phyloP scores from a whole-genome alignment of 163 green algal species.

The Picocystis sp. region DNA sequence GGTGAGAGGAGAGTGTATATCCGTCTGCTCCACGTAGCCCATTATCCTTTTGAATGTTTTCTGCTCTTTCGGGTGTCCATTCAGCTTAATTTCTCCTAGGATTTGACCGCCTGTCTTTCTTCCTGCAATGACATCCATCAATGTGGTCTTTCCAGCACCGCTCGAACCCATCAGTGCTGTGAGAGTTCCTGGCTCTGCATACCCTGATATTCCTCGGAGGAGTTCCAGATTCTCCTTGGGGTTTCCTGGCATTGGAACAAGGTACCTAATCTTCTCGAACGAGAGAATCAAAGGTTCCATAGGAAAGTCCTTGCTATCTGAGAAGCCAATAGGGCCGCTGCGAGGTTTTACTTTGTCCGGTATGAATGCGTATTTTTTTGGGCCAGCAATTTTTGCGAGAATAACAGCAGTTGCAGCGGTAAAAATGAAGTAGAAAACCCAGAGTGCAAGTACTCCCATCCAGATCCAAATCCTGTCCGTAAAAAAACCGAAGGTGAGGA shows the following conservation, averaged over 20 bases:
- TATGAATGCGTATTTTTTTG: no score
- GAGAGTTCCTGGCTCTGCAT: conserved; percentile 6
- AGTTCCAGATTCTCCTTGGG: conserved; percentile 2
- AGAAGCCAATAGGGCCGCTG: no score
- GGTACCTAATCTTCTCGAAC: conserved; percentile 17
- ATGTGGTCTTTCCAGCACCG: conserved; percentile 33
- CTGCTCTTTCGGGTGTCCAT: conserved; percentile 41
- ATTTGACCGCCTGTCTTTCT: conserved; percentile 24
- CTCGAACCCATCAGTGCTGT: conserved; percentile 28
- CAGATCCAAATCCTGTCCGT: conserved; percentile 25
- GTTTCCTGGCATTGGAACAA: no score
- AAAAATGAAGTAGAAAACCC: no score
- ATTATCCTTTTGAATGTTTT: conserved; percentile 35
- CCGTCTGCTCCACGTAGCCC: conserved; percentile 38
- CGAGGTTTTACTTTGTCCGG: no score
- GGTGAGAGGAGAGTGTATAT: conserved; percentile 23
- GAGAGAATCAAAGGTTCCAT: conserved; percentile 8
- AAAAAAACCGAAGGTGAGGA: conserved; percentile 33
- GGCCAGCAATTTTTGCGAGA: no score
- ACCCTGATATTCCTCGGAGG: conserved; percentile 4
- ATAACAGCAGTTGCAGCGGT: no score
- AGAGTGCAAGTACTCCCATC: neutral
- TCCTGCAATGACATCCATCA: conserved; percentile 16
- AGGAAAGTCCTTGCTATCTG: no score
- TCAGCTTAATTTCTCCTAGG: conserved; percentile 30